Conservation (phyloP, 164 flowering plant genomes). For the Vitis cinerea region DNA sequence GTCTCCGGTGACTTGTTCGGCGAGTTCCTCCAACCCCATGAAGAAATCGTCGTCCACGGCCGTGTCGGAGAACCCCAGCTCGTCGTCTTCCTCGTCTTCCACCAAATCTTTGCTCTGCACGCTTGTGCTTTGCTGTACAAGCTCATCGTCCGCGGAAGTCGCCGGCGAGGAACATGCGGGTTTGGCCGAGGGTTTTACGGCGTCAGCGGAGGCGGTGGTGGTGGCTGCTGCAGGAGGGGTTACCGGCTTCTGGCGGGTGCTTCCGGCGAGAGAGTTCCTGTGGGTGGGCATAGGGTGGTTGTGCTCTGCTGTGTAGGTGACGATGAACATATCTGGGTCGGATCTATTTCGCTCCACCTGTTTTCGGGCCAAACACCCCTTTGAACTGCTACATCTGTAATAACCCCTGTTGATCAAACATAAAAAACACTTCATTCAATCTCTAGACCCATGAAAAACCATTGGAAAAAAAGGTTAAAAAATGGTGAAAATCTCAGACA, state of each 20-base stretch:
- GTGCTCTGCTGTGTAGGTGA: conserved; percentile 93
- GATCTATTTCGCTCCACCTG: conserved; percentile 92
- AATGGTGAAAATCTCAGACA: not conserved
- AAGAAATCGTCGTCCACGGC: conserved; percentile 60
- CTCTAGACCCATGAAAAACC: too few relatives aligned
- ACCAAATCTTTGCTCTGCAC: conserved; percentile 28
- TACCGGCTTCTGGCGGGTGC: conserved; percentile 64
- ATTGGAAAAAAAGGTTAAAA: not conserved
- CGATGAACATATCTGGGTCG: conserved; percentile 85
- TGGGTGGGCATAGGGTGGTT: conserved; percentile 96
- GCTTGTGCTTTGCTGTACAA: conserved; percentile 25
- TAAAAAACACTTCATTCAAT: not conserved
- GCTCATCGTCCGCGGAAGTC: conserved; percentile 32
- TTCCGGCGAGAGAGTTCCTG: conserved; percentile 93
- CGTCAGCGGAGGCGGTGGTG: conserved; percentile 13
- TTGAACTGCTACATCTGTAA: conserved; percentile 94
- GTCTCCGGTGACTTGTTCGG: conserved; percentile 34
- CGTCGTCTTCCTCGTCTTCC: conserved; percentile 43
- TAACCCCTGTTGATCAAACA: conserved; percentile 66
- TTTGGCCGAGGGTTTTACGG: conserved; percentile 22
- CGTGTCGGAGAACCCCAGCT: conserved; percentile 34
- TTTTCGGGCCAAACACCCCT: conserved; percentile 93
- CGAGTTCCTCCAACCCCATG: conserved; percentile 58
- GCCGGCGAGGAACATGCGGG: conserved; percentile 43
- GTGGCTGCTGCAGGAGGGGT: conserved; percentile 7